Percentiles rank a stretch among this genome's conserved stretches.
Conservation (phyloP, 2,329 filamentous ascomycete species). For the Botrytis paeoniae region DNA sequence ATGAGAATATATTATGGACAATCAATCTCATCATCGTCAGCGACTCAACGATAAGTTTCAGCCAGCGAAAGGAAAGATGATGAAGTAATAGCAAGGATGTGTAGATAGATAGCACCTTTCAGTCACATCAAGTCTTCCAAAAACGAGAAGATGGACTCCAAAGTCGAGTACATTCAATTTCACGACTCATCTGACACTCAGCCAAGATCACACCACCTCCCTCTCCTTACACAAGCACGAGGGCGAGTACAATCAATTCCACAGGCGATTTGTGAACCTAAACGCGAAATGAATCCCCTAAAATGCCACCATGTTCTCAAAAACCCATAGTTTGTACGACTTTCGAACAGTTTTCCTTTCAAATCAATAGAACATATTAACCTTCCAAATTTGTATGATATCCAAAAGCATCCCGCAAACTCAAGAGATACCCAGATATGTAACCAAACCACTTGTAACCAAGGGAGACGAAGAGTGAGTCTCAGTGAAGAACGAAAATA, state of each 20-base stretch:
- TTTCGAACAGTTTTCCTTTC: accelerated
- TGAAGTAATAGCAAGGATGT: background rate
- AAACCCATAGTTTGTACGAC: accelerated
- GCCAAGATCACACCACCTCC: background rate
- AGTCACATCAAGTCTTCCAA: background rate
- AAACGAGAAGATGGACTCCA: background rate
- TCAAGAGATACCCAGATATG: background rate
- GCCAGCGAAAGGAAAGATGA: background rate
- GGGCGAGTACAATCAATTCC: background rate
- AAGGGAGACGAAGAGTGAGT: background rate
- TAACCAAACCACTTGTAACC: background rate
- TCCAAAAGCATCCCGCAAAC: background rate
- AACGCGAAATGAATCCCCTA: too few relatives aligned
- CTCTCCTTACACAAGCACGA: background rate
- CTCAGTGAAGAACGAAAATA: background rate
- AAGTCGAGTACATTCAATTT: background rate
- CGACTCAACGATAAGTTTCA: background rate
- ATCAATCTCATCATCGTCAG: accelerated
- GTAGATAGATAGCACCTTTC: background rate
- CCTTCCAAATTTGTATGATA: too few relatives aligned
- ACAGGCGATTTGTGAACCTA: background rate
- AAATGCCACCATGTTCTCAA: too few relatives aligned
- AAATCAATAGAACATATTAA: background rate
- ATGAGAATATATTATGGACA: accelerated
- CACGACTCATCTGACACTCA: background rate